Base-by-base conservation (phyloP, 257 asterid genomes). In the Solanum gracilifrons region DNA sequence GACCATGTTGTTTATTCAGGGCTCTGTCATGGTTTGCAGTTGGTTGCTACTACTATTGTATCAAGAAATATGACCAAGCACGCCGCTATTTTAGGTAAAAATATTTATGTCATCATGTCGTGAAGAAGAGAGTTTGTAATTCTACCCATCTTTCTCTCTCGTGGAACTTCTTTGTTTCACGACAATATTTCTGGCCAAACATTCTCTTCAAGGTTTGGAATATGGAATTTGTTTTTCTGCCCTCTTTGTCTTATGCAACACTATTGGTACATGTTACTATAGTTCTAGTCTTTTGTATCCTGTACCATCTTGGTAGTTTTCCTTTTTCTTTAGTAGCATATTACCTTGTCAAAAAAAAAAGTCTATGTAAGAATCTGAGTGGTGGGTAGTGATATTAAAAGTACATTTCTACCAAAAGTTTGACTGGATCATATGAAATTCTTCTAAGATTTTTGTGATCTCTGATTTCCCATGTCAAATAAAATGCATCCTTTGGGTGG, bases 1-100 rank as follows among this genome's bases (percentile, higher is more conserved):
- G 72, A 86, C 41, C 66, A 83, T 91, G 90, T 87, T 88, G 16
- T 86, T 87, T 89, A 11, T 93, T 86, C 93, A 97, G 99, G 94
- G 97, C 99, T 55, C 91, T 97, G 84, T 95, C 99, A 86, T 97
- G 99, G 99, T 97, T 96, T 87, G 98, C 99, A 62, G 99, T 97
- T 74, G 99, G 99, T 85, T 97, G 98, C 93, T 97, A 97, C 94
- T 97, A 97, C 93, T 96, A 90, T 88, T 95, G 99, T 92, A 95
- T 94, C 87, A 97, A 93, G 89, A 97, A 97, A 91, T 95, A 93
- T 90, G 99, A 94, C 69, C 99, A 95, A 87, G 94, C 99, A 64
- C 98, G 98, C 27, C 97, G 99, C 60, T 96, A 95, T 94, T 97
- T 94, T 91, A 95, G 99, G 99, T 97, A 92, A 84, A 20, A 62